Evolutionary conservation across 2,329 filamentous ascomycete genomes (phyloP).

Genomic region (Pseudocercospora crystallina): DNA sequence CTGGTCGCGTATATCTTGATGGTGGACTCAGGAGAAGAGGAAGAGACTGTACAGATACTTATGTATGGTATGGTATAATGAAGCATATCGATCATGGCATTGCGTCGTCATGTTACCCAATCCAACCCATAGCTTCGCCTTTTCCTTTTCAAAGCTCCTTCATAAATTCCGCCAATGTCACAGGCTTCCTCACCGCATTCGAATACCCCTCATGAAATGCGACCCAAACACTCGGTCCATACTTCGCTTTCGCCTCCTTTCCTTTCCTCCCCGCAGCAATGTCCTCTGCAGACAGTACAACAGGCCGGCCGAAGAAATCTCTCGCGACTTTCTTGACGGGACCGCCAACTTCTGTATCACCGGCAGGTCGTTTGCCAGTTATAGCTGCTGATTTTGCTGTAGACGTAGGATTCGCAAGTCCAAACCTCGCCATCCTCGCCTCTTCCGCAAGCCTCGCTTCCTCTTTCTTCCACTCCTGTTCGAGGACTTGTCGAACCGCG

Average conservation of each 20-base stretch:
- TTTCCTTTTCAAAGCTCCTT: constrained; percentile 48
- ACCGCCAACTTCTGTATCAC: constrained; percentile 32
- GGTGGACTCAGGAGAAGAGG: no score
- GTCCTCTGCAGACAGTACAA: constrained; percentile 48
- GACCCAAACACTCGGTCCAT: constrained; percentile 88
- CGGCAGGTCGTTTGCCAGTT: constrained; percentile 9
- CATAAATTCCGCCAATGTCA: constrained; percentile 78
- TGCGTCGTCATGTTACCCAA: not conserved
- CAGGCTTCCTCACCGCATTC: constrained; percentile 86
- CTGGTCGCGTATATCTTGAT: no score
- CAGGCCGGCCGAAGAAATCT: constrained; percentile 81
- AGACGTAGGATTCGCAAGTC: constrained; percentile 41
- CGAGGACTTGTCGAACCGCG: constrained; percentile 87
- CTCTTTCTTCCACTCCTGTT: constrained; percentile 82
- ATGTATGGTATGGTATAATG: not conserved
- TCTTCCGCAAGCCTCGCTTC: constrained; percentile 65
- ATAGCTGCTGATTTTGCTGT: constrained; percentile 12
- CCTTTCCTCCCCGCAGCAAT: constrained; percentile 40
- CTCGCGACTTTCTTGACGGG: constrained; percentile 55
- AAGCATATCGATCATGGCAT: not conserved
- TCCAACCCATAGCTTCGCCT: not conserved
- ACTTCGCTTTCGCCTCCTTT: constrained; percentile 41
- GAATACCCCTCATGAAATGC: constrained; percentile 88
- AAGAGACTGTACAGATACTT: no score
- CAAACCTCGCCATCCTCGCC: constrained; percentile 65